Base-by-base conservation (phyloP, 208 protist species). In the Crithidia sp. region DNA sequence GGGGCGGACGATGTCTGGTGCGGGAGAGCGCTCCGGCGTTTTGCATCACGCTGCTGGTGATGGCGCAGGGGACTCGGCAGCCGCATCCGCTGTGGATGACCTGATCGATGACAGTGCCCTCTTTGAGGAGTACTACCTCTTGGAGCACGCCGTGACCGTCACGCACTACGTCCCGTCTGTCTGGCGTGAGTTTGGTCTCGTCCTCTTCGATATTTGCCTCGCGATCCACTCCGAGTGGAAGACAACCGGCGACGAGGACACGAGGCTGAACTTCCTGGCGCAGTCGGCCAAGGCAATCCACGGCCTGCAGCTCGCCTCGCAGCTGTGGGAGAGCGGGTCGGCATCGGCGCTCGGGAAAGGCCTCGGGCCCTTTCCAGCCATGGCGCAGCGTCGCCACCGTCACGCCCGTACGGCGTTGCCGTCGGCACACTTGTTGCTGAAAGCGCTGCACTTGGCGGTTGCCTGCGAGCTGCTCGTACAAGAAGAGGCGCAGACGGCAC, bases 121-220 rank as follows among this genome's bases (percentile, higher is more conserved):
- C 45, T 72, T 96, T 44, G 57, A 71, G 37, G 92, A 96, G 81
- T 96, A 96, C 72, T 89, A 85, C 81, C 74, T 91, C 45, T 74
- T 95, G 17, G 92, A 96, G 77, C 86, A 93, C 71, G 81, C 85
- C 71, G 86, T 96, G 54, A 71, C 75, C 6, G 71, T 84, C 39
- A 84, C 86, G 28, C 61, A 67, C 45, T 71, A 79, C 49, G 64
- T 89, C 14, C 82, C 91, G 4, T 84, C 91, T 13, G 82, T 91
- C 39, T 96, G 92, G 92, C 81, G 89, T 28, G 92, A 96, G 81
- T 95, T 96, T 68, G 89, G 89, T 16, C 80, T 95, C 16, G 67
- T 95, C 16, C 78, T 96, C 10, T 96, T 96, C 62, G 92, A 96
- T 59, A 74, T 96, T 2, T 95, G 92, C 64, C 77, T 92, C 74